phyloP scores from a whole-genome alignment of 148 eudicot species.

The Rhododendron vialii region DNA sequence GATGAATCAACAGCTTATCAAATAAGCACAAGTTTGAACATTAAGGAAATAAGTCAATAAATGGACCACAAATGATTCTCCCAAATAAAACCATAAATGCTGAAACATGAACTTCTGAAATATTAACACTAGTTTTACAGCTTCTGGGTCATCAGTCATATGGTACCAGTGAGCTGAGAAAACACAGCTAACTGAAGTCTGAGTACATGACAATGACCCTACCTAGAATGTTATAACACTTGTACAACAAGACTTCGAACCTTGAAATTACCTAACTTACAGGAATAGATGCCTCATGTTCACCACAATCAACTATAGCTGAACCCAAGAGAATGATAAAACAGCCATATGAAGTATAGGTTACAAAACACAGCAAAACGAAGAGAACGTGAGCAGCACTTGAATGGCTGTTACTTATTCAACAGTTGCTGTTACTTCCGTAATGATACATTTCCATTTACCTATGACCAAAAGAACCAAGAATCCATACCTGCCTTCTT shows the following conservation, averaged over 20 bases:
- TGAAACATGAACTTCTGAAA: background rate
- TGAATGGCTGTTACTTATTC: slow-evolving; percentile 6
- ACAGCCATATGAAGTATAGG: background rate
- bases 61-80: background rate
- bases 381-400: background rate
- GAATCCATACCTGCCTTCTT: background rate
- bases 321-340: background rate
- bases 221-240: background rate
- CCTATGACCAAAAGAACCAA: background rate
- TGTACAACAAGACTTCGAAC: background rate
- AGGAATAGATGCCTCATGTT: slow-evolving; percentile 1
- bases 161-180: background rate
- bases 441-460: background rate
- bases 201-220: background rate
- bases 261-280: background rate
- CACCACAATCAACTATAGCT: background rate
- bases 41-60: background rate
- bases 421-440: background rate
- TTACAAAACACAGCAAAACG: background rate
- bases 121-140: background rate
- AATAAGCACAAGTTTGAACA: background rate
- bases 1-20: background rate
- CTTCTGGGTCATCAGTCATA: background rate
- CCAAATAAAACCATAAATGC: background rate
- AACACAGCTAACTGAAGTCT: background rate